These are phyloP conservation scores for Nicotiana sylvestris DNA, from an alignment of 257 asterid genomes.

Conservation along the genomic window DNA sequence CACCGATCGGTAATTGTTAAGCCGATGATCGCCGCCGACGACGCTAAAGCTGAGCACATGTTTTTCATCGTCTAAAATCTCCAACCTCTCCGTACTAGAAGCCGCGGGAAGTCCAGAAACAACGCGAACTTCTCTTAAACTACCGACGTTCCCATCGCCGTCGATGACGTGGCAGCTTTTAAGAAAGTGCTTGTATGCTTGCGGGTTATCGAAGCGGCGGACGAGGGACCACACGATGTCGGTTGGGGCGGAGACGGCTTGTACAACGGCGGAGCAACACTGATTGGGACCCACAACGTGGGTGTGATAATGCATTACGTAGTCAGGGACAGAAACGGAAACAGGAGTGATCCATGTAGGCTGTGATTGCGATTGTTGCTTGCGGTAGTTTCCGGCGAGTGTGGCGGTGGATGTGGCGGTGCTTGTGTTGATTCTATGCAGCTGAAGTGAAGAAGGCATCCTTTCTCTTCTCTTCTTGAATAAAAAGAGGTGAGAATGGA, in stretches of 20 bases:
- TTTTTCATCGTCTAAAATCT: constrained; percentile 64
- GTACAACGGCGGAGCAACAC: constrained; percentile 73
- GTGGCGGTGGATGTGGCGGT: constrained; percentile 12
- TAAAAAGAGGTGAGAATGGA: neutral
- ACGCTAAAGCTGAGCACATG: constrained; percentile 76
- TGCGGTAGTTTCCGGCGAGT: constrained; percentile 17
- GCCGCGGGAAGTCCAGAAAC: constrained; percentile 81
- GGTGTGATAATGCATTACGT: constrained; percentile 49
- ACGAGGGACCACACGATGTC: constrained; percentile 72
- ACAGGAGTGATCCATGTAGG: constrained; percentile 37
- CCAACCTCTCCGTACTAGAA: constrained; percentile 69
- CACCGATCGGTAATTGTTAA: constrained; percentile 59
- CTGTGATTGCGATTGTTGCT: constrained; percentile 13
- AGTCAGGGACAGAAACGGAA: constrained; percentile 38
- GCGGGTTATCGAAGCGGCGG: constrained; percentile 84
- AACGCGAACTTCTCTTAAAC: constrained; percentile 68
- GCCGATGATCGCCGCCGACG: constrained; percentile 80
- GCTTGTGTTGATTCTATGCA: constrained; percentile 39
- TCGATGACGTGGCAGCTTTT: constrained; percentile 64
- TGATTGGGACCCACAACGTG: constrained; percentile 54
- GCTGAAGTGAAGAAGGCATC: constrained; percentile 64
- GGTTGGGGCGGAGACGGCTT: constrained; percentile 41
- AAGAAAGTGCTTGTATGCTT: constrained; percentile 67
- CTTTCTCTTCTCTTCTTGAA: neutral
- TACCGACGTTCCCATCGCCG: constrained; percentile 72